Evolutionary conservation across 2,329 filamentous ascomycete genomes (phyloP).

Genomic region (Keithomyces neogunnii): DNA sequence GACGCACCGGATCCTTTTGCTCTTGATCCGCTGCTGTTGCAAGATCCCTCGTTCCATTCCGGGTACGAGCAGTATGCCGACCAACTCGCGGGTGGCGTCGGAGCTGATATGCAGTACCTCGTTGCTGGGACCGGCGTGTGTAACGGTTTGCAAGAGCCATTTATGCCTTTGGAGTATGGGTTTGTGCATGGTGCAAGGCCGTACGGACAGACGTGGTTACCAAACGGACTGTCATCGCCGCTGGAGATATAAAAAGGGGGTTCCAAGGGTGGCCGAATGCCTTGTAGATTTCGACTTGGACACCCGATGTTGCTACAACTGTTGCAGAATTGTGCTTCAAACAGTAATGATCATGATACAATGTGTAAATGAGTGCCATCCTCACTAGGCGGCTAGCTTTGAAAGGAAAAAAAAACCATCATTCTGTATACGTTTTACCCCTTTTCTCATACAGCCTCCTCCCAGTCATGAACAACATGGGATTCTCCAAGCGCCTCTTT

Average conservation of each 20-base stretch:
- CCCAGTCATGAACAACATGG: constrained; percentile 23
- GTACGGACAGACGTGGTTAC: not conserved
- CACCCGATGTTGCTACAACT: no score
- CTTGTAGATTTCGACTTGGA: no score
- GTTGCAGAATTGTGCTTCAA: no score
- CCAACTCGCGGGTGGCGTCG: not conserved
- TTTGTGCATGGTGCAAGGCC: not conserved
- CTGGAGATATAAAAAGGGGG: not conserved
- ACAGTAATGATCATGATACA: no score
- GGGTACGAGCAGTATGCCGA: not conserved
- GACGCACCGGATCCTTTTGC: not conserved
- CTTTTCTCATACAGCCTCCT: constrained; percentile 7
- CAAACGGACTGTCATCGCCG: not conserved
- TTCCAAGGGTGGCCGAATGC: no score
- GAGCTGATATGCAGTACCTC: not conserved
- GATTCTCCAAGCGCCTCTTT: constrained; percentile 35
- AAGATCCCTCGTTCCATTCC: not conserved
- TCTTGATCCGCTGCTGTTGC: not conserved
- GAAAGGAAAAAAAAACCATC: not conserved
- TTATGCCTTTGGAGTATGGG: not conserved
- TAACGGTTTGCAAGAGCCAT: not conserved
- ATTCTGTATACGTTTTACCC: not conserved
- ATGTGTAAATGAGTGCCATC: no score
- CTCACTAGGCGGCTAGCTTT: no score
- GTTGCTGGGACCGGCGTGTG: not conserved